Base-by-base conservation (phyloP, 345 rosid species). In the Orychophragmus violaceus region DNA sequence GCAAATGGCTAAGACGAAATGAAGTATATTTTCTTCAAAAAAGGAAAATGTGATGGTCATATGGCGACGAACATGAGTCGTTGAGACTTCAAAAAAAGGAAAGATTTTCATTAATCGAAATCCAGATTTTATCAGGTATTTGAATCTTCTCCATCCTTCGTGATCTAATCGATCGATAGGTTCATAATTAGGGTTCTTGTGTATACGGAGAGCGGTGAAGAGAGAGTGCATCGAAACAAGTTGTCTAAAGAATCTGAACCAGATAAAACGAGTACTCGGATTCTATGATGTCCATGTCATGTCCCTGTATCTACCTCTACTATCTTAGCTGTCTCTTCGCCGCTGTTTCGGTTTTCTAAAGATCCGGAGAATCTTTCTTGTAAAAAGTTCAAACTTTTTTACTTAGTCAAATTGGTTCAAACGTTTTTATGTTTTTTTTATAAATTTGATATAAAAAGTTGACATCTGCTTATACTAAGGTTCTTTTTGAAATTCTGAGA, bases 241-340 rank as follows among this genome's bases (percentile, higher is more conserved):
- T 85, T 85, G 14, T 79, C 88, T 28, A 63, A 63, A 33, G 66
- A 72, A 65, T 87, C 88, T 8, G 85, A 73, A 13, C 76, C 82
- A 11, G 65, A 24, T 13, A 72, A 68, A 64, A 64, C 71, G 27
- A 85, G 70, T 70, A 81, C 78, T 5, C 83, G 82, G 68, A 87
- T 79, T 52, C 85, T 84, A 37, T 41, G 13, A n/a, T 83, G 77
- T 62, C 80, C 79, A 27, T 83, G 89, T 79, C 87, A 51, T 53
- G 23, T 61, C 58, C 68, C 78, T 32, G 90, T 87, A 60, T 90
- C 97, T 8, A 88, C 82, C 69, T 90, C 97, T 66, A 90, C 95
- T 46, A 90, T 90, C 74, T 88, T 90, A 23, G 90, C 86, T 74
- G 72, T 68, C 54, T 81, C 95, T 27, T 86, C 90, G 49, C 70